Evolutionary conservation across 768 basidiomycete genomes (phyloP).

Genomic region (Strobilomyces echinocephalus): DNA sequence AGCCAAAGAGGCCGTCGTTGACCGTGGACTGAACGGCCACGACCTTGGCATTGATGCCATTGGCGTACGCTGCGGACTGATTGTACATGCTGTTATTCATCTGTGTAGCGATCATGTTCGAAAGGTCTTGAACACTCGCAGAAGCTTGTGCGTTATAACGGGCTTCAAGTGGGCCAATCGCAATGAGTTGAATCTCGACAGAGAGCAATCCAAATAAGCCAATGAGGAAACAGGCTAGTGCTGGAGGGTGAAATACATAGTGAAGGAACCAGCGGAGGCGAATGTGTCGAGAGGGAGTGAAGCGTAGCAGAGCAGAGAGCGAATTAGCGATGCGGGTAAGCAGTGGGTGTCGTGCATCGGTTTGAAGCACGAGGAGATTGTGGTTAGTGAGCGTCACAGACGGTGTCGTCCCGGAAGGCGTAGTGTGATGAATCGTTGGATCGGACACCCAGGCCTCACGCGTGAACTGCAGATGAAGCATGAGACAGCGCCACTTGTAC

Average conservation of each 20-base stretch:
- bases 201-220: constrained; percentile 87
- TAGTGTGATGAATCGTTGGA: constrained; percentile 50
- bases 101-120: constrained; percentile 63
- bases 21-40: constrained; percentile 66
- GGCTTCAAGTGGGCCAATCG: constrained; percentile 65
- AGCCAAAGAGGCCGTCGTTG: constrained; percentile 87
- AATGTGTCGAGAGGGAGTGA: constrained; percentile 59
- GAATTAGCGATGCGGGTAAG: constrained; percentile 59
- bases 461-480: constrained; percentile 58
- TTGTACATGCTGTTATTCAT: constrained; percentile 83
- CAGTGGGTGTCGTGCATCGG: constrained; percentile 67
- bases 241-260: constrained; percentile 89
- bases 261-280: constrained; percentile 84
- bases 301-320: constrained; percentile 45
- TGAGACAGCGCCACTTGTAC: constrained; percentile 80
- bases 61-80: constrained; percentile 74
- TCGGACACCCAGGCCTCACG: constrained; percentile 76
- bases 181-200: constrained; percentile 82
- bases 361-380: constrained; percentile 72
- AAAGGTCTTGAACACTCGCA: constrained; percentile 59
- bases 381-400: constrained; percentile 63
- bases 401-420: constrained; percentile 35
- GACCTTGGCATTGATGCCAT: constrained; percentile 69
- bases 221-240: constrained; percentile 85
- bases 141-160: constrained; percentile 63